Conservation (phyloP, 331 rosid genomes). For the Prunus yedoensis region DNA sequence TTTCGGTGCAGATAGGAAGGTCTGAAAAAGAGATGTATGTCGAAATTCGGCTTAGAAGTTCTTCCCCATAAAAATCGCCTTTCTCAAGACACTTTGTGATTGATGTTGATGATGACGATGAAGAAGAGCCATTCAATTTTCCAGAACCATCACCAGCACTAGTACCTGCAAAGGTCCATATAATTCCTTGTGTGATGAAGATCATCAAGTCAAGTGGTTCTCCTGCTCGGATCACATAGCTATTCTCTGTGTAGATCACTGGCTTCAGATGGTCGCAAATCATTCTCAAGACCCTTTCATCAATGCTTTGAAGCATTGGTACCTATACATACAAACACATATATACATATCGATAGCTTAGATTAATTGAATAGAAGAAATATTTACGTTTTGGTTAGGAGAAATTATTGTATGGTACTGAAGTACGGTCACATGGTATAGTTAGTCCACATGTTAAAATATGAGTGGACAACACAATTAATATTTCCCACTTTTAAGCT, state of each 20-base stretch:
- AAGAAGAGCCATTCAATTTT: too few relatives aligned
- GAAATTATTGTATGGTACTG: too few relatives aligned
- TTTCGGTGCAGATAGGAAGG: not conserved
- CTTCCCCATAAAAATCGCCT: not conserved
- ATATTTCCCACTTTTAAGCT: too few relatives aligned
- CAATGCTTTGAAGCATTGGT: constrained; percentile 31
- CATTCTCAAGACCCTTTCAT: not conserved
- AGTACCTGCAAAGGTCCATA: not conserved
- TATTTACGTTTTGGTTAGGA: not conserved
- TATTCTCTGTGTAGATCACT: not conserved
- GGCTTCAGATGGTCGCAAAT: constrained; percentile 1
- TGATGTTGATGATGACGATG: not conserved
- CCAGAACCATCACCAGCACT: too few relatives aligned
- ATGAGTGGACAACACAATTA: too few relatives aligned
- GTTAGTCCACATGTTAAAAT: too few relatives aligned
- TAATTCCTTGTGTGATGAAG: not conserved
- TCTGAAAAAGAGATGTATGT: not conserved
- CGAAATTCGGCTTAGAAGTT: not conserved
- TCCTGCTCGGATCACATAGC: not conserved
- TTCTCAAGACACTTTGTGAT: not conserved
- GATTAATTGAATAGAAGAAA: not conserved
- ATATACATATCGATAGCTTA: not conserved
- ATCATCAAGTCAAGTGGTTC: constrained; percentile 9
- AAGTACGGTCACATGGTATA: too few relatives aligned
- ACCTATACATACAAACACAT: not conserved